Evolutionary conservation across 169 alveolate genomes (phyloP).

Genomic region (Perkinsus olseni): DNA sequence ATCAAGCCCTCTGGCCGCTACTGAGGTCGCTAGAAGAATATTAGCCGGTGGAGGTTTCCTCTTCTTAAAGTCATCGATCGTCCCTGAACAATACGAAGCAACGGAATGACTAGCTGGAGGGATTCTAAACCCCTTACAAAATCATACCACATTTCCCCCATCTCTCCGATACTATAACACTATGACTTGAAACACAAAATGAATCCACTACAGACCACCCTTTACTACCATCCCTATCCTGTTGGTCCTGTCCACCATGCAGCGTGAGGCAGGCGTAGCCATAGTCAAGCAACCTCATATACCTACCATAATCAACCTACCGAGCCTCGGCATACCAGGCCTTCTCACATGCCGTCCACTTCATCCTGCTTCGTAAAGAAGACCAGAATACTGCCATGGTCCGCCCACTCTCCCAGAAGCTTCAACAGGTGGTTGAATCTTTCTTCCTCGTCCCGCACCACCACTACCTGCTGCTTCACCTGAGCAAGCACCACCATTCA

Average conservation of each 20-base stretch:
- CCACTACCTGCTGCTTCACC: constrained; percentile 87
- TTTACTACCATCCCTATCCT: constrained; percentile 79
- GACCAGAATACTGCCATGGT: constrained; percentile 85
- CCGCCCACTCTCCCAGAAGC: constrained; percentile 90
- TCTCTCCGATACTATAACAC: no score
- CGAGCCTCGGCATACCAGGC: constrained; percentile 57
- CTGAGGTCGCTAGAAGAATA: constrained; percentile 95
- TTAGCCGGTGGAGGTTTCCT: constrained; percentile 5
- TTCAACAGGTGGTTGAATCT: constrained; percentile 78
- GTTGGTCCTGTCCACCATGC: constrained; percentile 96
- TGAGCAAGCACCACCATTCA: constrained; percentile 79
- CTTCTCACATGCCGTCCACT: constrained; percentile 88
- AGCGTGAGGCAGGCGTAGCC: constrained; percentile 81
- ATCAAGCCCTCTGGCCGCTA: constrained; percentile 98
- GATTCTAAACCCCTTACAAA: no score
- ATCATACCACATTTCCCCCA: no score
- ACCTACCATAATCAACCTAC: not conserved
- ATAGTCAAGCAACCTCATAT: constrained; percentile 50
- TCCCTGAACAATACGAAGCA: not conserved
- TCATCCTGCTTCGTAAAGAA: constrained; percentile 92
- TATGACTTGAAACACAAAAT: no score
- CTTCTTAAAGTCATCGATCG: not conserved
- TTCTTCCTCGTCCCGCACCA: constrained; percentile 67
- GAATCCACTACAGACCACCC: not conserved
- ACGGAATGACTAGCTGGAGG: no score